Base-by-base conservation (phyloP, 1,139 yeast genomes). In the Hemisphaericaspora lyxosophila region DNA sequence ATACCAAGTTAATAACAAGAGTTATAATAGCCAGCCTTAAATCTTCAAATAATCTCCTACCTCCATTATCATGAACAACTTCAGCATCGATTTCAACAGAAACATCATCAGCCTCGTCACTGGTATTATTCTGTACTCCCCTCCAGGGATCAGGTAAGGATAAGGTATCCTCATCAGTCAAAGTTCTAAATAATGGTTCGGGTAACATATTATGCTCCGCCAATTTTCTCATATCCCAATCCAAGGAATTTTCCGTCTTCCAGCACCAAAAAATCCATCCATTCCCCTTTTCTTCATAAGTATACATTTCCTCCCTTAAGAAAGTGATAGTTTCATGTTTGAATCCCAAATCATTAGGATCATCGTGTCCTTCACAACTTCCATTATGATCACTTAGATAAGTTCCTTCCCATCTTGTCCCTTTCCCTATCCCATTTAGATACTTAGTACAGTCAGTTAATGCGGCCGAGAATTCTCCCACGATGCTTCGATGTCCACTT, bases 221-320 rank as follows among this genome's bases (percentile, higher is more conserved):
- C 22, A 45, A 37, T 29, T 40, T 26, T 16, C 31, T 32, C 36
- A 50, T 52, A 46, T 57, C 62, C 62, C 61, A 57, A 33, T 47
- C 53, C 31, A 52, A 41, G 2, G 60, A 40, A n/a, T 36, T 37
- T 39, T 58, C 62, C 1, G 62, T 55, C 38, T 55, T 57, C 43
- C 42, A 57, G 35, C 55, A 49, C 62, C 62, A 57, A 32, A 54
- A 58, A 16, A 53, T 55, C 62, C 60, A 57, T 11, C 62, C 62
- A 26, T 40, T 40, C 13, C 47, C 41, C 20, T 47, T 43, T 13
- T 40, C 38, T 27, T 42, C 47, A 39, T 46, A 58, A 0, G 49
- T 47, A 15, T 51, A 48, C 43, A 58, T 46, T 39, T 58, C 61
- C 8, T 48, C 46, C 20, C 43, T 40, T 6, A 58, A 41, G 40